Base-by-base conservation (phyloP, 192 early-diverging fungal genomes). In the Rhizoclosmatium globosum region DNA sequence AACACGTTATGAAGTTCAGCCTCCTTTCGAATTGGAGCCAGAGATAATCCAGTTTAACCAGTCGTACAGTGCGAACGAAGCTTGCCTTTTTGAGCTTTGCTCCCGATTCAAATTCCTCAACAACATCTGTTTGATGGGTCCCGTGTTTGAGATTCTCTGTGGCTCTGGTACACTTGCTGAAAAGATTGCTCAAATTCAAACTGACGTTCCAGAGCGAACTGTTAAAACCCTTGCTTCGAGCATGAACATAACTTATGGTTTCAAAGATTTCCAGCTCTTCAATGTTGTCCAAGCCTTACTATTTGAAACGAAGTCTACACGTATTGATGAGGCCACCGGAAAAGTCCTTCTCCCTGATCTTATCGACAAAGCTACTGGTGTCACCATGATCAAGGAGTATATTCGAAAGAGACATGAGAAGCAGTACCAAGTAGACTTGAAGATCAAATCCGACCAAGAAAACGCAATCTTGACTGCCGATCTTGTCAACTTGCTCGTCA, bases 401-500 rank as follows among this genome's bases (percentile, higher is more conserved):
- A 42, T 83, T 4, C 66, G 76, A 15, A 59, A 48, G 57, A 44
- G 62, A 2, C 82, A 77, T 47, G 46, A 43, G 17, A 3, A 67
- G 53, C 74, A 53, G 68, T 83, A 78, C 75, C 17, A 15, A 17
- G 15, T 21, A 15, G 82, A 83, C 44, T 31, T 82, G 71, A 43
- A 79, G 47, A 11, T 4, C 23, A 83, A 82, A 42, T 31, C 58
- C 13, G 58, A n/a, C 2, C 47, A 66, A 58, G 82, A 83, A 58
- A 44, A 58, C 45, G 64, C 38, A 2, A 23, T 78, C 38, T 64
- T 83, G 38, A 70, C 62, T 19, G 7, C n/a, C 19, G 73, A 69
- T 42, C 58, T 83, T 2, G 72, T 69, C 47, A 21, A 21, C n/a
- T 3, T n/a, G 53, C 9, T 78, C 4, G 39, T 82, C 13, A 3